These are phyloP conservation scores for Penicillium steckii DNA, from an alignment of 495 filamentous ascomycete genomes.

Conservation along the genomic window DNA sequence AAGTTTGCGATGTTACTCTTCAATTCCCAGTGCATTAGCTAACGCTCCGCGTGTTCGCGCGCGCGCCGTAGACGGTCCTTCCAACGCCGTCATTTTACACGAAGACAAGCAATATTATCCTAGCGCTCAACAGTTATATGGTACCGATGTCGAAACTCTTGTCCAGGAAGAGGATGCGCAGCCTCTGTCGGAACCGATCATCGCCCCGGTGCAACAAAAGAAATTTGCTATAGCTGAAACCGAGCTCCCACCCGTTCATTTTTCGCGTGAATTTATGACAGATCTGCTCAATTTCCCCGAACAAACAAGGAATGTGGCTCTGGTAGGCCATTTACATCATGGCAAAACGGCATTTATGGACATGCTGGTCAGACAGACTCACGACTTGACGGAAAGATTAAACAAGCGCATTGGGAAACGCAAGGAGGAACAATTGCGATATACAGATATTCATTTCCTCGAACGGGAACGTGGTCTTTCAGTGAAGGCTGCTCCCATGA, in stretches of 20 bases:
- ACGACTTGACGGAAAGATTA: conserved; percentile 74
- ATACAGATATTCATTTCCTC: conserved; percentile 87
- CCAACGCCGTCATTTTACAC: conserved; percentile 93
- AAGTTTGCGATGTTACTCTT: conserved; percentile 24
- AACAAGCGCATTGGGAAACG: conserved; percentile 78
- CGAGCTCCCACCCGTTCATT: conserved; percentile 84
- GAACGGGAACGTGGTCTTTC: conserved; percentile 91
- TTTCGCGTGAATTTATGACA: conserved; percentile 87
- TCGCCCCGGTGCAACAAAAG: conserved; percentile 89
- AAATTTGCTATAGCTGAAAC: conserved; percentile 93
- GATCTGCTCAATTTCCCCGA: conserved; percentile 96
- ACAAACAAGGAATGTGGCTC: conserved; percentile 86
- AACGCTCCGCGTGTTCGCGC: conserved; percentile 10
- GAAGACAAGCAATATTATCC: conserved; percentile 99
- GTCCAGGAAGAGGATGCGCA: conserved; percentile 98
- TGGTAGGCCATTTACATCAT: conserved; percentile 93
- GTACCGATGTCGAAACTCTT: conserved; percentile 87
- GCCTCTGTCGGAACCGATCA: conserved; percentile 85
- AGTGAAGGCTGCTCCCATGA: conserved; percentile 94
- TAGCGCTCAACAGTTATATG: conserved; percentile 92
- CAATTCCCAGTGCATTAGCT: background rate
- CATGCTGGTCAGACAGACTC: conserved; percentile 94
- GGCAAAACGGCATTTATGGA: conserved; percentile 98
- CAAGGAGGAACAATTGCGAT: conserved; percentile 86
- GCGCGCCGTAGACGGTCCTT: conserved; percentile 90